Evolutionary conservation across 305 asterid genomes (phyloP), one percentile per base, ranked within the genome.

Genomic region (Lippia alba): DNA sequence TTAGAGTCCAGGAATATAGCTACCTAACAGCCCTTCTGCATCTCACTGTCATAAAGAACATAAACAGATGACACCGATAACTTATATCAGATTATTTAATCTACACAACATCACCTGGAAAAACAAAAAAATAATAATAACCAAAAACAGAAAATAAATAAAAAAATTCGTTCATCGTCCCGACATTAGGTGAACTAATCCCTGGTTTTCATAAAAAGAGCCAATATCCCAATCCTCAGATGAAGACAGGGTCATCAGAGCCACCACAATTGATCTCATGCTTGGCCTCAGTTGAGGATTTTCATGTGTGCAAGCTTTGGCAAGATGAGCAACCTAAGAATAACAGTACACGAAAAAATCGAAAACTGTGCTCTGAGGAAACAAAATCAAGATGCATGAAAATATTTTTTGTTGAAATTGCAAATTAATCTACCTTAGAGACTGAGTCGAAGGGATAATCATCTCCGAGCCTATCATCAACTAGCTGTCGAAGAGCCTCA

Each of bases 251-350:
- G 98, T 87, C 96, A 87, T 93, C 2, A 93, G 78, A 36, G 94
- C 96, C 36, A 89, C 97, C 17, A 91, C 98, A 67, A 89, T 83
- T 5, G 97, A 85, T 65, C 98, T 85, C 97, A 91, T 93, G 64
- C 87, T 91, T 48, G 98, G 96, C 78, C 98, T 84, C 14, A 85
- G 65, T 63, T 83, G 96, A 18, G 96, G 96, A 81, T 86, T 86
- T 71, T 86, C 98, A 45, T 89, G 85, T 9, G 92, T 84, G 77
- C 98, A 93, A 4, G 87, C 91, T 76, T 76, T 87, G 6, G 92
- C 98, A 30, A 93, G 94, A 61, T 84, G 89, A n/a, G 91, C 90
- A 72, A 90, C 86, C 98, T 92, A 70, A 79, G 80, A 55, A 20
- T 11, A 36, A 36, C 5, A 36, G 41, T 36, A 36, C 41, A 36